phyloP scores from a whole-genome alignment of 2,329 filamentous ascomycete genomes.

The Neonectria punicea region DNA sequence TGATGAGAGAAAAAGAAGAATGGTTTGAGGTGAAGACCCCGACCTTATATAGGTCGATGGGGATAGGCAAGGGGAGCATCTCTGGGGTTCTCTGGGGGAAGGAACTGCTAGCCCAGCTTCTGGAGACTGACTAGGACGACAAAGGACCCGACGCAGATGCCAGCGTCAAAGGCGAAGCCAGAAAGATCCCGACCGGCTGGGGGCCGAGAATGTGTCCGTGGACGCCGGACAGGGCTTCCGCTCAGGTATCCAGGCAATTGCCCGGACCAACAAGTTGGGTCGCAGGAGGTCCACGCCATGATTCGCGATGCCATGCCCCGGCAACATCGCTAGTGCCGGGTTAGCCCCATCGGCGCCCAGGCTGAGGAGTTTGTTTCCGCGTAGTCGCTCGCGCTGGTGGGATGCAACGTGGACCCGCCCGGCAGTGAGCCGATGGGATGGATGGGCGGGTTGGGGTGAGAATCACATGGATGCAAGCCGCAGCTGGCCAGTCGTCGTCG shows the following conservation, averaged over 20 bases:
- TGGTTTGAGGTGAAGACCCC: constrained; percentile 30
- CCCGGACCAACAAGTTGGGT: constrained; percentile 13
- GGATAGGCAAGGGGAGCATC: constrained; percentile 15
- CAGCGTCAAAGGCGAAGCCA: constrained; percentile 14
- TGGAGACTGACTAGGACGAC: constrained; percentile 22
- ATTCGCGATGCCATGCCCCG: constrained; percentile 34
- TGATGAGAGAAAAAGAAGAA: constrained; percentile 19
- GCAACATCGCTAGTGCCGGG: constrained; percentile 32
- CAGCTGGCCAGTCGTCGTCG: constrained; percentile 27
- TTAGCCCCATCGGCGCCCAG: neutral
- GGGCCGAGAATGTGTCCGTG: constrained; percentile 3
- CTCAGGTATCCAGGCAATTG: neutral
- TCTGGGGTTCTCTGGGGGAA: constrained; percentile 21
- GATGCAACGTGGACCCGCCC: constrained; percentile 30
- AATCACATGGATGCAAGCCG: constrained; percentile 18
- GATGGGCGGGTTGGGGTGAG: constrained; percentile 25
- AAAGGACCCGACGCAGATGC: constrained; percentile 25
- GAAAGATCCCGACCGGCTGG: constrained; percentile 1
- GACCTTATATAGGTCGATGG: constrained; percentile 35
- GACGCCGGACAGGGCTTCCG: neutral
- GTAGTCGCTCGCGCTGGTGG: constrained; percentile 9
- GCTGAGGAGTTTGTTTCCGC: constrained; percentile 6
- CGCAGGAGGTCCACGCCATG: constrained; percentile 29
- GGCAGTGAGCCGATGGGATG: constrained; percentile 35
- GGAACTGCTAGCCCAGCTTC: constrained; percentile 21